Conservation (phyloP, 768 basidiomycete genomes). For the Russula sp. region DNA sequence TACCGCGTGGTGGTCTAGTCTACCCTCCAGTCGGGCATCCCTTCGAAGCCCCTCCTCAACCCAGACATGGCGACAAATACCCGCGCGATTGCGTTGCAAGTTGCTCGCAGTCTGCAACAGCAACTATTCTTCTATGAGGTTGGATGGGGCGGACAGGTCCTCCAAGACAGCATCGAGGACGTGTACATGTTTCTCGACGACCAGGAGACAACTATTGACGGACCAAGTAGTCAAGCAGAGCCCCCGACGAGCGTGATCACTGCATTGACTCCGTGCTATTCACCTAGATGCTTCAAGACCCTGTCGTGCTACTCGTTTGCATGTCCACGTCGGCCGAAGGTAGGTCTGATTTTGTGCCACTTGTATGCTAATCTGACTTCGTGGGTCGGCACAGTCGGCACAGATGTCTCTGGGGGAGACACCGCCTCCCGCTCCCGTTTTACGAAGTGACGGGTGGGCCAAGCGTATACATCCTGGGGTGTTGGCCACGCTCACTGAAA, state of each 20-base stretch:
- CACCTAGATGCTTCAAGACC: conserved; percentile 77
- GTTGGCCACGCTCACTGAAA: conserved; percentile 50
- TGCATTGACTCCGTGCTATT: conserved; percentile 84
- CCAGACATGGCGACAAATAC: conserved; percentile 70
- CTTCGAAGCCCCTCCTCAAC: conserved; percentile 70
- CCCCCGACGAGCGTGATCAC: conserved; percentile 88
- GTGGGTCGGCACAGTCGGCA: neutral
- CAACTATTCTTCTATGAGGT: conserved; percentile 97
- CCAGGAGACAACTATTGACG: conserved; percentile 54
- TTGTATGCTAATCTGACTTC: neutral
- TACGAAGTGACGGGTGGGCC: conserved; percentile 40
- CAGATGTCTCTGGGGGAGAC: conserved; percentile 3
- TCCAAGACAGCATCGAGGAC: conserved; percentile 86
- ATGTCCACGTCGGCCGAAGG: conserved; percentile 56
- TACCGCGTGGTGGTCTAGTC: conserved; percentile 42
- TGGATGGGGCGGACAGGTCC: conserved; percentile 81
- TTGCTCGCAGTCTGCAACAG: conserved; percentile 84
- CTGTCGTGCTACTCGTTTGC: conserved; percentile 73
- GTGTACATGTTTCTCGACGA: conserved; percentile 93
- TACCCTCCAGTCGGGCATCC: conserved; percentile 81
- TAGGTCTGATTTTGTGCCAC: conserved; percentile 26
- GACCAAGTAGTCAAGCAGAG: conserved; percentile 54
- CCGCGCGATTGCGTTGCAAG: conserved; percentile 74
- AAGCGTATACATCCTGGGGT: conserved; percentile 43
- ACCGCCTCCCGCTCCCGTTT: neutral